Percentiles rank a stretch among this genome's conserved stretches.
phyloP scores from a whole-genome alignment of 73 alveolate species.

The Paramecium primaurelia region DNA sequence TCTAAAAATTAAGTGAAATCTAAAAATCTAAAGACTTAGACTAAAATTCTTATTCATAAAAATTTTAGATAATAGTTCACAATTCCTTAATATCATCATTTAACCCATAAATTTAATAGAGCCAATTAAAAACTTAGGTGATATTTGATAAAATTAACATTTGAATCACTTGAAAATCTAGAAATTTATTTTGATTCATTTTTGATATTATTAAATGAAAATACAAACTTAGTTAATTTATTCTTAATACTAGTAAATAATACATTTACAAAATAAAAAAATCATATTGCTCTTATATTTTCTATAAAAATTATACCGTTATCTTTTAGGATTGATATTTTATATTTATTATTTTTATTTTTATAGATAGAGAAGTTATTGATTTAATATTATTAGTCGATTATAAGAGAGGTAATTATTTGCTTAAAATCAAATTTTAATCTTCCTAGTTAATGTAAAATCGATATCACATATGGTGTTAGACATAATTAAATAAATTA shows the following conservation, averaged over 20 bases:
- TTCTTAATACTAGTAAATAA: neutral
- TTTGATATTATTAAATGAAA: neutral
- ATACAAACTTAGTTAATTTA: neutral
- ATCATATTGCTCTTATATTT: no score
- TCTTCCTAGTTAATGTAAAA: neutral
- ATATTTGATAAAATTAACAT: no score
- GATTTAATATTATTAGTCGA: neutral
- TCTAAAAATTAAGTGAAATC: no score
- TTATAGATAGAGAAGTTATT: neutral
- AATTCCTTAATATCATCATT: neutral
- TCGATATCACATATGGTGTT: neutral
- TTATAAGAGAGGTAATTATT: neutral
- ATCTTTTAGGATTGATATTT: no score
- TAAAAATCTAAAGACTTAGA: no score
- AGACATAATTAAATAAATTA: neutral
- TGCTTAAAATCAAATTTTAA: neutral
- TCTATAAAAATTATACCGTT: no score
- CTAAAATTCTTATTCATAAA: neutral
- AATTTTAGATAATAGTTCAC: no score
- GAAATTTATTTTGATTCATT: no score
- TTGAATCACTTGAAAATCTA: neutral
- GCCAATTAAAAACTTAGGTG: neutral
- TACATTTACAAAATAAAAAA: no score
- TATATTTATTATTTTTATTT: neutral
- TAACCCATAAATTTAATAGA: neutral